Percentiles rank a stretch among this genome's conserved stretches.
Evolutionary conservation across 345 rosid species (phyloP).

Genomic region (Citrus trifoliata): DNA sequence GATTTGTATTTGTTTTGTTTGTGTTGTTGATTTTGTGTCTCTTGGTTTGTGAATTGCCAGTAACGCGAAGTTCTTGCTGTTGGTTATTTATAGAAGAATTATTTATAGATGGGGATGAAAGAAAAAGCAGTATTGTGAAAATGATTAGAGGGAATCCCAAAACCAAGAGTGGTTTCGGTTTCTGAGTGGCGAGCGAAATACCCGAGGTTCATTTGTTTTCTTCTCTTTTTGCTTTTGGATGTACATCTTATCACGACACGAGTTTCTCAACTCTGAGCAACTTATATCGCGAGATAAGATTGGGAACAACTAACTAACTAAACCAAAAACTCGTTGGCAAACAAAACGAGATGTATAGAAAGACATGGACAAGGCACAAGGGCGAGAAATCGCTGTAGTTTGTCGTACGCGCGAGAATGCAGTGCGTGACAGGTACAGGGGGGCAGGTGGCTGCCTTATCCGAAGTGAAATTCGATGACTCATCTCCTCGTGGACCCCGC

Average conservation of each 20-base stretch:
- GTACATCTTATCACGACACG: not conserved
- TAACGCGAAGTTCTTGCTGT: fast-evolving
- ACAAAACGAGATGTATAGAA: not conserved
- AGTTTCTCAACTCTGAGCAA: not conserved
- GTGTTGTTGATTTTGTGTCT: not conserved
- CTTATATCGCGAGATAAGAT: not conserved
- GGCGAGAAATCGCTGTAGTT: not conserved
- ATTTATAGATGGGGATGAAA: not conserved
- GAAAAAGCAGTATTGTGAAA: not conserved
- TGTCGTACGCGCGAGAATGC: not conserved
- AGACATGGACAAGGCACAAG: not conserved
- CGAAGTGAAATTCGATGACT: not conserved
- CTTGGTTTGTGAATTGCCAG: fast-evolving
- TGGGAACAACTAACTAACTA: not conserved
- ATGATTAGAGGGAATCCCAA: not conserved
- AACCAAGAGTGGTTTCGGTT: constrained; percentile 6
- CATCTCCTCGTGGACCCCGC: not conserved
- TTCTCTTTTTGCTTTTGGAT: not conserved
- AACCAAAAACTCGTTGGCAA: not conserved
- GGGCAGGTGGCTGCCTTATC: constrained; percentile 26
- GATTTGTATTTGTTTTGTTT: not conserved
- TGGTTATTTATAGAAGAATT: no score
- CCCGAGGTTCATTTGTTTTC: not conserved
- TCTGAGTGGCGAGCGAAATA: not conserved
- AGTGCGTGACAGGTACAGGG: no score